These are phyloP conservation scores for Xylaria sp. DNA, from an alignment of 2,329 filamentous ascomycete genomes.

Conservation along the genomic window DNA sequence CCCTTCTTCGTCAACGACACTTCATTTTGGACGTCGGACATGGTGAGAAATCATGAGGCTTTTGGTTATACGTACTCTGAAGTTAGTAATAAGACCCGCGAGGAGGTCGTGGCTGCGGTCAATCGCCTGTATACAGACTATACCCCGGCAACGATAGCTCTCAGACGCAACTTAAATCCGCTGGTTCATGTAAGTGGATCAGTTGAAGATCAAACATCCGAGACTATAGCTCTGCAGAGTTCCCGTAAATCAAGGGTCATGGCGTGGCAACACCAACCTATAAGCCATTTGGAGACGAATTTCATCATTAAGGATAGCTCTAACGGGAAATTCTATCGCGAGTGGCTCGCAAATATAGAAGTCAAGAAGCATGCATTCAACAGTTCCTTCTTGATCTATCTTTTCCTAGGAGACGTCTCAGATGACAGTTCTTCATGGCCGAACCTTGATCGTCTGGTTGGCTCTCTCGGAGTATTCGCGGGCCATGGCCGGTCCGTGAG, in stretches of 20 bases:
- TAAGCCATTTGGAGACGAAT: conserved; percentile 42
- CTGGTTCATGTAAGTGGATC: not conserved
- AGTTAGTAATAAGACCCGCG: conserved; percentile 56
- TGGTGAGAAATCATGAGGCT: conserved; percentile 64
- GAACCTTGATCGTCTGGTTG: conserved; percentile 65
- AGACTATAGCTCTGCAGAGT: not conserved
- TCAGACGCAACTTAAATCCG: conserved; percentile 18
- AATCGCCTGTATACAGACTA: conserved; percentile 70
- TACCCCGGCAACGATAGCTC: conserved; percentile 50
- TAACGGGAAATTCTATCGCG: conserved; percentile 57
- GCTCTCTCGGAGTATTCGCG: conserved; percentile 68
- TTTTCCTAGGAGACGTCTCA: conserved; percentile 71
- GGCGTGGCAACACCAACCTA: conserved; percentile 42
- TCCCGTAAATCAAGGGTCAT: conserved; percentile 26
- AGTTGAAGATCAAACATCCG: conserved; percentile 1
- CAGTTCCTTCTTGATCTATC: conserved; percentile 70
- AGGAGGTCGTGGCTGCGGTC: conserved; percentile 61
- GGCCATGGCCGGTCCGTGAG: conserved; percentile 40
- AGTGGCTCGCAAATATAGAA: conserved; percentile 76
- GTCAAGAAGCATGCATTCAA: conserved; percentile 69
- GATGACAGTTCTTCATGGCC: conserved; percentile 61
- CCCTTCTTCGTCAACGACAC: conserved; percentile 73
- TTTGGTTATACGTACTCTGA: conserved; percentile 84
- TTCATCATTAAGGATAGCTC: conserved; percentile 52
- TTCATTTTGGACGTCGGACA: conserved; percentile 74